Evolutionary conservation across 192 early-diverging fungal species (phyloP), one percentile per base, ranked within the genome.

Genomic region (Coemansia sp.): DNA sequence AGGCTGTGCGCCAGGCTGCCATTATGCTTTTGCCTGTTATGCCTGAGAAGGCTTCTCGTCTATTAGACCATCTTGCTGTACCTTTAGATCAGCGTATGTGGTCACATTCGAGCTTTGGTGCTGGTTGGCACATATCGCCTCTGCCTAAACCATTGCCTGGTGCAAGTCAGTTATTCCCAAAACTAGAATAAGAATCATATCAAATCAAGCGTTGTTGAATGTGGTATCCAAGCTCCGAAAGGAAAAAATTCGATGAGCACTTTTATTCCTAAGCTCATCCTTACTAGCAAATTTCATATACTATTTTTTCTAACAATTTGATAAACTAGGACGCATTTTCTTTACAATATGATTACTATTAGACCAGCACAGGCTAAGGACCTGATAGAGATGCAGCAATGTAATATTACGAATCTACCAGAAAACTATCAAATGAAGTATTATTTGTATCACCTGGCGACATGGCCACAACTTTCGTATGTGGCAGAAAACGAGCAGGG

Each of bases 341-440:
- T 27, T 3, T 27, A 27, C 27, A 27, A 27, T 9, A 76, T 80
- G 78, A 80, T 80, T 68, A 80, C 66, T 11, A 72, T 80, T 60
- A 71, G 78, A 57, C 78, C 75, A 53, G 78, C 78, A 1, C 56
- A 57, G 33, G 70, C 72, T 1, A 58, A 61, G 55, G 78, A 80
- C 59, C 63, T 67, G 82, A 85, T 94, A 20, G 87, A 87, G 20
- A 96, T 99, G 89, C 97, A 99, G 82, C 88, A 93, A 67, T 98
- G 95, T 88, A 99, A 99, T 81, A 84, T 99, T 61, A 85, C 87
- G 61, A 98, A 99, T 78, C 85, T 99, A 39, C 97, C 97, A 8
- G 97, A 99, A 84, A 99, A 99, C 88, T 99, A 99, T 80, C 92
- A 94, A 73, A 95, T 99, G 92, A 99, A 99, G 81, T 99, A 99